Conservation (phyloP, 1,139 yeast genomes). For the Insectozyma bohioensis region DNA sequence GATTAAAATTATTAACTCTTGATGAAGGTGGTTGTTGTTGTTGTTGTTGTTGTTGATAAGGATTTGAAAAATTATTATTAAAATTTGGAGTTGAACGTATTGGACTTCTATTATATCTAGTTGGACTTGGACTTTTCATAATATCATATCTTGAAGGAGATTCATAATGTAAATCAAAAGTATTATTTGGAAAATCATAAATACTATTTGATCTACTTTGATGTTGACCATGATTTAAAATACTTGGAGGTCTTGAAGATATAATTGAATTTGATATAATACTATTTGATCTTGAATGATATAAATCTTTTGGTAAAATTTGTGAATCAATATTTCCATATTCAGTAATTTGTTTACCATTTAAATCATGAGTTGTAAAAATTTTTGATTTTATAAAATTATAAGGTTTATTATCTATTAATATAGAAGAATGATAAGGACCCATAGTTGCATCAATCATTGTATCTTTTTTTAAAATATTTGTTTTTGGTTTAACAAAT, state of each 20-base stretch:
- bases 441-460: conserved; percentile 61
- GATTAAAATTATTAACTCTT: conserved; percentile 1
- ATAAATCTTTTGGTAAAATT: conserved; percentile 4
- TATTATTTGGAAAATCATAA: conserved; percentile 4
- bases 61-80: too few species aligned
- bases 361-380: conserved; percentile 47
- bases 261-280: not conserved
- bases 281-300: conserved; percentile 4
- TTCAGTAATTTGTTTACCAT: conserved; percentile 31
- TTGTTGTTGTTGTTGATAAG: conserved; percentile 2
- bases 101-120: conserved; percentile 4
- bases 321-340: conserved; percentile 13
- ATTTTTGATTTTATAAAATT: conserved; percentile 38
- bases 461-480: conserved; percentile 58
- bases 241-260: not conserved
- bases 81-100: conserved; percentile 1
- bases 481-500: conserved; percentile 61
- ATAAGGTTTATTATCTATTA: conserved; percentile 30
- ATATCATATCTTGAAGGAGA: conserved; percentile 1
- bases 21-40: not conserved
- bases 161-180: too few species aligned
- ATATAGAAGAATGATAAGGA: conserved; percentile 30
- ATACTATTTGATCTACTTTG: conserved; percentile 9
- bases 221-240: not conserved
- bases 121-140: conserved; percentile 10